Base-by-base conservation (phyloP, 2,329 filamentous ascomycete species). In the Lachnellula arida region DNA sequence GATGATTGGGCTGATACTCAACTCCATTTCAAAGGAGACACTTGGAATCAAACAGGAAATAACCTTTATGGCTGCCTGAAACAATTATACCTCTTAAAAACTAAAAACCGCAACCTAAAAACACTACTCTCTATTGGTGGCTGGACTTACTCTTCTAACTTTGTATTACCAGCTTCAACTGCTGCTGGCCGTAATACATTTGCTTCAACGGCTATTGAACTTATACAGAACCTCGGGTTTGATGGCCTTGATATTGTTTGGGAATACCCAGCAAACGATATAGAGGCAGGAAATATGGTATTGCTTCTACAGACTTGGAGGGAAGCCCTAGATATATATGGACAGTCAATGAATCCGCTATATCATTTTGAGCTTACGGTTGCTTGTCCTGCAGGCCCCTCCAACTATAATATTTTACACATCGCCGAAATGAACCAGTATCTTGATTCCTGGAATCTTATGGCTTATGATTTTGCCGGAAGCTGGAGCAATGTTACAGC, bases 21-120 rank as follows among this genome's bases (percentile, higher is more conserved):
- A 40, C 90, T 88, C 66, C 87, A 89, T 71, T 61, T 90, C 88
- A 66, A 87, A 88, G 71, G 91, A 88, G 64, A 73, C 82, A 0
- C 74, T 72, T 11, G 88, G 93, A 70, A 86, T 73, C 12, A 86
- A 82, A 82, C 14, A 0, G 77, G 86, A 11, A 85, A 76, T 58
- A 93, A 94, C 67, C 81, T 86, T 50, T 0, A 89, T 50, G 91
- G 91, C 49, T 92, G 87, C 69, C 71, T 93, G 58, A 95, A 93
- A 74, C 88, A 94, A 67, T 75, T 95, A 1, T 89, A 82, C 68
- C 73, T 88, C 6, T 76, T 90, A 43, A 96, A 96, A 74, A 85
- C 91, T 70, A 72, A 78, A 58, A 86, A 95, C 71, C 84, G 89
- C n/a, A 82, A 89, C 49, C 70, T 96, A 49, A 94, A 94, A 69